Base-by-base conservation (phyloP, 1,139 yeast species). In the Suhomyces guaymorum region DNA sequence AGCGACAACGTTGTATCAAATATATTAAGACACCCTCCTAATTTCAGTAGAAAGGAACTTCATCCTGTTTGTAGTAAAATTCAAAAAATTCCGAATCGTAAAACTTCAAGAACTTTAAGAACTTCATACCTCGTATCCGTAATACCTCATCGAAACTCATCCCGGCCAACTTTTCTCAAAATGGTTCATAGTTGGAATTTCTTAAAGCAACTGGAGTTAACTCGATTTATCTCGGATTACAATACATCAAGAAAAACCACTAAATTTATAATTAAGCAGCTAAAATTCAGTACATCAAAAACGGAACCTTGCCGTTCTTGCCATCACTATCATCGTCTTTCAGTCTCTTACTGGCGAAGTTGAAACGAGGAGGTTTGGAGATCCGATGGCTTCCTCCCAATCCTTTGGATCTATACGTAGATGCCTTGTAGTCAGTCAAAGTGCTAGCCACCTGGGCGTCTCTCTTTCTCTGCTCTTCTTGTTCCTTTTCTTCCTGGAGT, bases 301-400 rank as follows among this genome's bases (percentile, higher is more conserved):
- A 44, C 22, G 45, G 42, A 26, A 43, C 39, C 36, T 41, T 42
- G 15, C 41, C 42, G 8, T 39, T 42, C 15, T 38, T 35, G 7
- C 32, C 43, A 13, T 29, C 32, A 16, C 38, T 39, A 15, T 45
- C 44, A 11, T 36, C 41, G 7, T 33, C 31, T 18, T 34, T 26
- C 6, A 24, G 27, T 27, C 43, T 27, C 15, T 35, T 37, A 15
- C 19, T 26, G 13, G 42, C 28, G 24, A 62, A 55, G 37, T 61
- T 61, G 40, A 63, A 57, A 28, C 68, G 38, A 0, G 69, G 68
- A 2, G 64, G 58, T 39, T 63, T 63, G 21, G 55, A 48, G 1
- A 62, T 51, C 23, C 58, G 48, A 30, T 54, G 56, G 15, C 44
- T 39, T 12, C 43, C 35, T 25, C 47, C 35, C 21, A 53, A 46